A percentile compares a stretch with the other conserved stretches of the same genome.
Conservation (phyloP, 169 alveolate genomes). For the Eimeria tenella region DNA sequence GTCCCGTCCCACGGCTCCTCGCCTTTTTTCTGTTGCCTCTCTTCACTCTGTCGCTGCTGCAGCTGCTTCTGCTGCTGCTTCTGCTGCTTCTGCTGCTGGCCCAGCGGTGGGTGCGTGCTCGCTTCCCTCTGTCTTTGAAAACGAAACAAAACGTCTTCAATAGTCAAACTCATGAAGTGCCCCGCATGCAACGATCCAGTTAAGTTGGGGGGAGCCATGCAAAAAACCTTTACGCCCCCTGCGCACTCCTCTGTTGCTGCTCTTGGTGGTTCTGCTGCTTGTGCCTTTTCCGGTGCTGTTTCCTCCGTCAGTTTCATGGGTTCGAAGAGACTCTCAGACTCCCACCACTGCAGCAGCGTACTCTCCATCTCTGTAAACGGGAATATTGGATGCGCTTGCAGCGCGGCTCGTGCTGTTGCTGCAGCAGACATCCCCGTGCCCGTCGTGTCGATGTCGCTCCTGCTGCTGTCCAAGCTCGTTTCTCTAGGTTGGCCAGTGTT, state of each 20-base stretch:
- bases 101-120: not conserved
- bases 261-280: not conserved
- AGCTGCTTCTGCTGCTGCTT: not conserved
- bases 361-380: not conserved
- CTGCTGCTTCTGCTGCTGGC: not conserved
- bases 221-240: not conserved
- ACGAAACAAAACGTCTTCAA: not conserved
- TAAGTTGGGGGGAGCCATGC: constrained; percentile 33
- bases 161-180: not conserved
- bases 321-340: not conserved
- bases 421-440: not conserved
- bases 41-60: no score
- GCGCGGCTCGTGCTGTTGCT: not conserved
- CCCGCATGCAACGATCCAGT: constrained; percentile 31
- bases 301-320: not conserved
- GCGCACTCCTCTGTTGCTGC: not conserved
- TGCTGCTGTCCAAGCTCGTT: not conserved
- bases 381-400: not conserved
- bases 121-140: not conserved
- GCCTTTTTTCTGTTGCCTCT: not conserved
- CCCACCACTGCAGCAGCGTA: constrained; percentile 9
- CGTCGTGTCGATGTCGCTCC: not conserved
- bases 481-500: not conserved
- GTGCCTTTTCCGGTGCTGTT: not conserved
- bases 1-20: no score